Conservation (phyloP, 2,329 filamentous ascomycete genomes). For the Fusarium sp. region DNA sequence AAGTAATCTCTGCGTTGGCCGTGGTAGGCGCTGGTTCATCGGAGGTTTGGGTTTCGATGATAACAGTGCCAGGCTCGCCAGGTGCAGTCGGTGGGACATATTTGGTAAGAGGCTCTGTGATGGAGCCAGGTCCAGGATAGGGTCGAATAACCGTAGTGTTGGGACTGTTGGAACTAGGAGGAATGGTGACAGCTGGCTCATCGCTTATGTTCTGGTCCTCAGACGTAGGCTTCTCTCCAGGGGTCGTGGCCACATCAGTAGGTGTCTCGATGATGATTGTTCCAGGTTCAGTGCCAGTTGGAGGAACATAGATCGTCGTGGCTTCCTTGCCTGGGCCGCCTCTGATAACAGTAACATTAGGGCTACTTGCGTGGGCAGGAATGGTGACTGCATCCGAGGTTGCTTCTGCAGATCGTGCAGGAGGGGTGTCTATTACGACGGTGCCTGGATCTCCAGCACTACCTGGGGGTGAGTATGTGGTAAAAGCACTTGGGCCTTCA, state of each 20-base stretch:
- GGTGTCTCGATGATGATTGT: constrained; percentile 20
- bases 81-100: constrained; percentile 6
- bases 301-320: constrained; percentile 1
- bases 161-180: constrained; percentile 8
- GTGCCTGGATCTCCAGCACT: constrained; percentile 5
- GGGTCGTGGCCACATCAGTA: background rate
- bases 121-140: constrained; percentile 11
- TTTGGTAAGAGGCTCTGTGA: constrained; percentile 11
- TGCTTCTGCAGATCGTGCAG: background rate
- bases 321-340: constrained; percentile 7
- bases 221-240: background rate
- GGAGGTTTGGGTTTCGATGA: constrained; percentile 13
- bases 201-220: background rate
- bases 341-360: constrained; percentile 15
- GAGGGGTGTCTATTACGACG: constrained; percentile 7
- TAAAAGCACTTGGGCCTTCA: background rate
- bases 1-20: constrained; percentile 3
- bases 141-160: constrained; percentile 15
- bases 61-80: constrained; percentile 14
- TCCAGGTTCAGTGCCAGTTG: constrained; percentile 12
- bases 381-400: constrained; percentile 1
- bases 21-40: background rate
- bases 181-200: constrained; percentile 5
- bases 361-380: constrained; percentile 1
- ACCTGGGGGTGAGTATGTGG: background rate